Evolutionary conservation across 139 green algal genomes (phyloP).

Genomic region (Picochlorum sp.): DNA sequence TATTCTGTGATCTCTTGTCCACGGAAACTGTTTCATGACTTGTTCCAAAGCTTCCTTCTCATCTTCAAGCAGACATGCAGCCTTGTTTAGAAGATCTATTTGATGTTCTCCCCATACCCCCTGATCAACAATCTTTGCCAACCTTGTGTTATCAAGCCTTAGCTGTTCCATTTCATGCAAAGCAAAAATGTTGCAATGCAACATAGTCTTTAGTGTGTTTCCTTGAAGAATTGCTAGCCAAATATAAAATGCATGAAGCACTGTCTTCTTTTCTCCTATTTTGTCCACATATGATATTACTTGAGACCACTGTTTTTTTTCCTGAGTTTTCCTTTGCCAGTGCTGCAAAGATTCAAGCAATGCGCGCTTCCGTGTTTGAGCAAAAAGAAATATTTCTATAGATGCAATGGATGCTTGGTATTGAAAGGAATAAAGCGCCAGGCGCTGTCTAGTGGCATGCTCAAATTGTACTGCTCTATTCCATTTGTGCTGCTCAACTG

Average conservation of each 20-base stretch:
- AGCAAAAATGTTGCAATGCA: neutral
- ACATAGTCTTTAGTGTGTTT: neutral
- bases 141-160: constrained; percentile 59
- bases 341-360: too few species aligned
- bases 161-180: constrained; percentile 13
- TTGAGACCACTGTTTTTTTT: neutral
- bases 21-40: constrained; percentile 54
- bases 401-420: too few species aligned
- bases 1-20: neutral
- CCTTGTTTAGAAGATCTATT: constrained; percentile 42
- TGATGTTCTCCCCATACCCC: constrained; percentile 71
- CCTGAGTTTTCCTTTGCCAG: neutral
- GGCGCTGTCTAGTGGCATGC: too few species aligned
- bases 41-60: constrained; percentile 71
- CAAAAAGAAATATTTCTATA: too few species aligned
- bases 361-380: too few species aligned
- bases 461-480: too few species aligned
- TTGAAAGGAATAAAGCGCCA: too few species aligned
- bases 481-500: too few species aligned
- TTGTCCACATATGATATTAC: neutral
- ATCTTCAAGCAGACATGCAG: constrained; percentile 56
- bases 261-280: neutral
- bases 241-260: neutral
- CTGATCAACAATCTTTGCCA: constrained; percentile 63
- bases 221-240: constrained; percentile 11